Base-by-base conservation (phyloP, 768 basidiomycete species). In the Omphalotus guepiniiformis region DNA sequence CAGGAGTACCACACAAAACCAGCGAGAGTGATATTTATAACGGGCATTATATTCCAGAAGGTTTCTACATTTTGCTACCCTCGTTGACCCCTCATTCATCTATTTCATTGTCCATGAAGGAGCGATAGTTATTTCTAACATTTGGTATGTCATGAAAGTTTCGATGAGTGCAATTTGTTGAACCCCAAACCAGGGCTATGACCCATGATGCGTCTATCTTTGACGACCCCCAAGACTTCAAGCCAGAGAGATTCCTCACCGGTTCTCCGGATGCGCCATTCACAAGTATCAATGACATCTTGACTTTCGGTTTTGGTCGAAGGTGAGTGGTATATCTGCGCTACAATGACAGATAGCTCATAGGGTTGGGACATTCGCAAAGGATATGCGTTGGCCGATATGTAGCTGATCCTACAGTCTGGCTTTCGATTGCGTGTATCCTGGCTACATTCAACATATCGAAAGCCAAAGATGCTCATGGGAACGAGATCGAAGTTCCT, bases 161-260 rank as follows among this genome's bases (percentile, higher is more conserved):
- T 18, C 13, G 22, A 22, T 15, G 2, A 12, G 21, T n/a, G 25
- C 13, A 35, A 9, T 1, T 15, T 6, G 9, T 23, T 8, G 18
- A 5, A 11, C 3, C 16, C 28, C 7, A 11, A 12, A 45, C 42
- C 12, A 62, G 58, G 60, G 54, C 53, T 19, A 57, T 61, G 16
- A 54, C 59, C 15, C 59, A 55, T 6, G 59, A 62, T 45, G 59
- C 62, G 1, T 49, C 51, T 13, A 49, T 57, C n/a, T 63, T 53
- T 26, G 52, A 52, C 4, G 49, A 61, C 29, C 62, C 59, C 6
- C 44, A 63, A 15, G 49, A 37, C 7, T 63, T 63, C 39, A 25
- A 54, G 13, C 35, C 53, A 6, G 40, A 38, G 6, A 52, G 62
- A 13, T 61, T 53, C 56, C n/a, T 57, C 13, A n/a, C n/a, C n/a